These are phyloP conservation scores for Datisca glomerata DNA, from an alignment of 306 rosid species.

Conservation along the genomic window DNA sequence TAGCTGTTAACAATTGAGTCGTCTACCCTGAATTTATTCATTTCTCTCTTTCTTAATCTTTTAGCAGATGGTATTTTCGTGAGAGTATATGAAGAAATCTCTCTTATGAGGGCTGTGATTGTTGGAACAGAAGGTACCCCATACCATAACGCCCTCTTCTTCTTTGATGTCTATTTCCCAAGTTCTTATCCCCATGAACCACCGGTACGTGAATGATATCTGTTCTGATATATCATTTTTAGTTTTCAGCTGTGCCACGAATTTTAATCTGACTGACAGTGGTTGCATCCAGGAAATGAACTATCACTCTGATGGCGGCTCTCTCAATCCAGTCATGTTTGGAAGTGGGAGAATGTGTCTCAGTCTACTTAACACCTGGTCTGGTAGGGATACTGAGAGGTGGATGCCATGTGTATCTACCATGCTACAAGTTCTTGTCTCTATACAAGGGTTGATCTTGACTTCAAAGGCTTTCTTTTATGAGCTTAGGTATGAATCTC, in stretches of 20 bases:
- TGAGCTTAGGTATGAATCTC: constrained; percentile 57
- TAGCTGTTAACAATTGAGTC: no score
- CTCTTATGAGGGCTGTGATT: constrained; percentile 84
- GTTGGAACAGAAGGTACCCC: constrained; percentile 97
- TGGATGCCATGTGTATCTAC: constrained; percentile 80
- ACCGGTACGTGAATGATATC: constrained; percentile 55
- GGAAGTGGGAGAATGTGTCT: constrained; percentile 82
- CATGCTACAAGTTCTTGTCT: constrained; percentile 79
- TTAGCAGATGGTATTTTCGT: constrained; percentile 65
- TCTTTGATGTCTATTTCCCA: constrained; percentile 79
- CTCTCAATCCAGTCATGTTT: constrained; percentile 78
- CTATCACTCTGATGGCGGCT: constrained; percentile 78
- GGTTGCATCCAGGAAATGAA: constrained; percentile 40
- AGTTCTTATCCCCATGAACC: constrained; percentile 53
- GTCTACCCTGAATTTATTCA: no score
- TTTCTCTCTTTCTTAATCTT: constrained; percentile 2
- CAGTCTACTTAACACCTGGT: constrained; percentile 88
- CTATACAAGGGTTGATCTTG: constrained; percentile 82
- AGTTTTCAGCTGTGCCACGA: no score
- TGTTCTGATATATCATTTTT: no score
- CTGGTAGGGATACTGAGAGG: constrained; percentile 53
- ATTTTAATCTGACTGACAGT: no score
- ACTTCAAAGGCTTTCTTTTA: constrained; percentile 69
- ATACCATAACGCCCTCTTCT: constrained; percentile 88
- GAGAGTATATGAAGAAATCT: constrained; percentile 64